Conservation (phyloP, 805 yeast species). For the Teunomyces stri region DNA sequence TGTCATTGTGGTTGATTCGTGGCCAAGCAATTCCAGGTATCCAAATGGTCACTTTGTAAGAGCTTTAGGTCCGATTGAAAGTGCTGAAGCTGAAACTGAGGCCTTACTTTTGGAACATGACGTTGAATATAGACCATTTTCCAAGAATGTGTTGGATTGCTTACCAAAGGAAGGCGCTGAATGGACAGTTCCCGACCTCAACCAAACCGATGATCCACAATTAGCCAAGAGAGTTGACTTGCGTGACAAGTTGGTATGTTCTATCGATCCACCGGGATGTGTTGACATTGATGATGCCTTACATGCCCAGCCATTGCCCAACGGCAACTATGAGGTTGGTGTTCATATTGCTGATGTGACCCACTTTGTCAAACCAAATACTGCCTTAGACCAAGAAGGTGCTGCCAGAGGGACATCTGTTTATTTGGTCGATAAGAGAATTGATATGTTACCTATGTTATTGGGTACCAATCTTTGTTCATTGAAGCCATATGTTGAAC, state of each 20-base stretch:
- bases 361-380: slow-evolving; percentile 90
- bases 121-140: slow-evolving; percentile 93
- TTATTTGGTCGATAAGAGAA: slow-evolving; percentile 94
- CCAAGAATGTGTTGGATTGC: slow-evolving; percentile 88
- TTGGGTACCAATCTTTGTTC: slow-evolving; percentile 96
- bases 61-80: slow-evolving; percentile 84
- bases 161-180: slow-evolving; percentile 90
- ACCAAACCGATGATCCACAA: slow-evolving; percentile 50
- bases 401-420: slow-evolving; percentile 97
- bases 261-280: slow-evolving; percentile 97
- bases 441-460: slow-evolving; percentile 95
- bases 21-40: slow-evolving; percentile 80
- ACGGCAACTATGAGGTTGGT: slow-evolving; percentile 96
- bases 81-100: slow-evolving; percentile 93
- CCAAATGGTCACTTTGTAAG: slow-evolving; percentile 97
- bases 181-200: slow-evolving; percentile 81
- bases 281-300: slow-evolving; percentile 98
- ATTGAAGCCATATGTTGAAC: slow-evolving; percentile 88
- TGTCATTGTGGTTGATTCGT: slow-evolving; percentile 87
- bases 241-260: slow-evolving; percentile 85
- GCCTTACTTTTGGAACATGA: slow-evolving; percentile 92
- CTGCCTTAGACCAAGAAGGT: slow-evolving; percentile 92
- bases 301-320: slow-evolving; percentile 80
- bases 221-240: slow-evolving; percentile 73
- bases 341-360: slow-evolving; percentile 99